phyloP scores from a whole-genome alignment of 306 rosid species.

The Medicago truncatula region MtrunA17r5.0-ANR NC_053045.1:2177501-2178000 shows the following conservation, averaged over 20 bases:
- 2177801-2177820: slow-evolving; percentile 30
- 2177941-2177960: slow-evolving; percentile 13
- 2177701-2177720: slow-evolving; percentile 73
- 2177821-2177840: slow-evolving; percentile 21
- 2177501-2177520: slow-evolving; percentile 66
- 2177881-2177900: slow-evolving; percentile 22
- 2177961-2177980: slow-evolving; percentile 7
- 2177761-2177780: slow-evolving; percentile 81
- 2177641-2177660: slow-evolving; percentile 33
- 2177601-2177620: slow-evolving; percentile 80
- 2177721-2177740: slow-evolving; percentile 76
- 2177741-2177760: slow-evolving; percentile 75
- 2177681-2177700: slow-evolving; percentile 81
- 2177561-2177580: slow-evolving; percentile 73
- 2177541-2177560: slow-evolving; percentile 65
- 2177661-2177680: slow-evolving; percentile 73
- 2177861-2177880: slow-evolving; percentile 21
- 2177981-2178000: neutral
- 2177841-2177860: slow-evolving; percentile 34
- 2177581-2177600: slow-evolving; percentile 73
- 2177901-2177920: neutral
- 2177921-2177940: neutral
- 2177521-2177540: slow-evolving; percentile 68
- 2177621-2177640: slow-evolving; percentile 78
- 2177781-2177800: slow-evolving; percentile 72